Conservation (phyloP, 2,329 filamentous ascomycete species). For the Aureobasidium sp. region DNA sequence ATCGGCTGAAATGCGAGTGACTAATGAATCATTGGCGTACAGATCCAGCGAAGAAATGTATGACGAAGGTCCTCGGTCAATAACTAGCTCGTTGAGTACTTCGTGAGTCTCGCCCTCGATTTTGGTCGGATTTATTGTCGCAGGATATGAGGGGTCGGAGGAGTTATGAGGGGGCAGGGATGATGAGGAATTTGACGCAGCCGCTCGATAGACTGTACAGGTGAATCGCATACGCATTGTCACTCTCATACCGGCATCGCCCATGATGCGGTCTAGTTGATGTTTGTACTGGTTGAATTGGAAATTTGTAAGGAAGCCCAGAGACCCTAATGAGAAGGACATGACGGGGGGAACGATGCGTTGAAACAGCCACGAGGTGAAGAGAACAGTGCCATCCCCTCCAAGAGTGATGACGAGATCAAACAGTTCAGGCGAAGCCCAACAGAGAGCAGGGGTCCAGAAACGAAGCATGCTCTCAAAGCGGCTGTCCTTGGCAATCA, state of each 20-base stretch:
- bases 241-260: conserved; percentile 89
- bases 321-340: conserved; percentile 73
- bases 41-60: conserved; percentile 96
- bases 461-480: conserved; percentile 82
- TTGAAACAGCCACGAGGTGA: conserved; percentile 89
- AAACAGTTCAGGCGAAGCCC: conserved; percentile 87
- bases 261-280: conserved; percentile 84
- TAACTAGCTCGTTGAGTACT: conserved; percentile 96
- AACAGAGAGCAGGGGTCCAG: conserved; percentile 95
- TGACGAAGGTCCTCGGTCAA: conserved; percentile 90
- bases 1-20: conserved; percentile 93
- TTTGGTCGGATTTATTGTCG: conserved; percentile 40
- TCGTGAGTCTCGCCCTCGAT: conserved; percentile 94
- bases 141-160: conserved; percentile 21
- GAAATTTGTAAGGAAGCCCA: conserved; percentile 84
- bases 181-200: conserved; percentile 22
- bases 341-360: conserved; percentile 76
- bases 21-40: conserved; percentile 87
- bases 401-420: conserved; percentile 86
- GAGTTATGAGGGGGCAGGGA: conserved; percentile 16
- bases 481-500: conserved; percentile 64
- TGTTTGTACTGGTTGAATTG: conserved; percentile 81
- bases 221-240: conserved; percentile 98
- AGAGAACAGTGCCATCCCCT: conserved; percentile 79
- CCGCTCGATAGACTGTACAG: conserved; percentile 81